Evolutionary conservation across 2,329 filamentous ascomycete genomes (phyloP).

Genomic region (Fusarium citri): DNA sequence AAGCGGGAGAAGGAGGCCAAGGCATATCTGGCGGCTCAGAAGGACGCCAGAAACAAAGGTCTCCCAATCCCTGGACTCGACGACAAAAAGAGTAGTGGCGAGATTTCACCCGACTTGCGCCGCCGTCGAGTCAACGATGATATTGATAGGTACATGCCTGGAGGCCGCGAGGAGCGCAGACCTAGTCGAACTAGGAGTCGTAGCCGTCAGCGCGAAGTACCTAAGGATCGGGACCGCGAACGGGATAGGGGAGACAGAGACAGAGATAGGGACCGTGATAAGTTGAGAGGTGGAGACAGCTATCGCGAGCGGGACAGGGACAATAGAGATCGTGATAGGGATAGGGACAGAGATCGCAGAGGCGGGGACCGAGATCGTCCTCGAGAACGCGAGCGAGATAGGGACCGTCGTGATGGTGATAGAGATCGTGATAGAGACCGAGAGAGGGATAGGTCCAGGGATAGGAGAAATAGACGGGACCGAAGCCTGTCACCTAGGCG

Average conservation of each 20-base stretch:
- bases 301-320: constrained; percentile 36
- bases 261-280: constrained; percentile 45
- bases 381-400: constrained; percentile 47
- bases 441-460: constrained; percentile 36
- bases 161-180: constrained; percentile 56
- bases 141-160: constrained; percentile 61
- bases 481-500: constrained; percentile 51
- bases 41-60: constrained; percentile 70
- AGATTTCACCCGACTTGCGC: constrained; percentile 58
- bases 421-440: constrained; percentile 27
- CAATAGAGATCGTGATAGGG: constrained; percentile 46
- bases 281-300: constrained; percentile 40
- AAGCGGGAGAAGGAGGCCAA: constrained; percentile 73
- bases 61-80: constrained; percentile 69
- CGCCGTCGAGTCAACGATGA: constrained; percentile 45
- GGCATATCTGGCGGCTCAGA: constrained; percentile 71
- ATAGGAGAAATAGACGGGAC: constrained; percentile 43
- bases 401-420: constrained; percentile 46
- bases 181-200: constrained; percentile 53
- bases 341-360: constrained; percentile 48
- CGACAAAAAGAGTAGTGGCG: constrained; percentile 60
- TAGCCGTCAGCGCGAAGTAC: constrained; percentile 49
- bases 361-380: constrained; percentile 52
- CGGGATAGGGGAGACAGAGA: constrained; percentile 37
- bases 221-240: constrained; percentile 52